Evolutionary conservation across 345 rosid genomes (phyloP), one percentile per base, ranked within the genome.

Genomic region (Euphorbia tirucalli): DNA sequence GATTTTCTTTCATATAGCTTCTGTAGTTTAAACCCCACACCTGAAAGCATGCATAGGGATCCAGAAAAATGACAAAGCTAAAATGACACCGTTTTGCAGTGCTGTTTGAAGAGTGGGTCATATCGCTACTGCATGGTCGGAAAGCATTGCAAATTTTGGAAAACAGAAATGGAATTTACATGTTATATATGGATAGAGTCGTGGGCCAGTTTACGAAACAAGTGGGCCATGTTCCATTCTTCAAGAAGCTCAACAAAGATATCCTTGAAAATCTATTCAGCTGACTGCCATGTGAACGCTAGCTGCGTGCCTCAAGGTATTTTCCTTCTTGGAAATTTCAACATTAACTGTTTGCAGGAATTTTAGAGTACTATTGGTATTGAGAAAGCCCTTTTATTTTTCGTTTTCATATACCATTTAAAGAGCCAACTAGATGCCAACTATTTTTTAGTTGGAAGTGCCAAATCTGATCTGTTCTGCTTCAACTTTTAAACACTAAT

Each of bases 141-240:
- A 87, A 90, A 82, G 86, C 92, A 48, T 68, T 84, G 43, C 85
- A 80, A 64, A 82, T 84, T 46, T 68, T 90, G 85, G 98, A 93
- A 72, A 87, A 72, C 82, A 87, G 96, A 80, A 89, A 82, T 31
- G 91, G 91, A 68, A 85, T 95, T 44, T 88, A 92, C 72, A 81
- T 80, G 65, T 80, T 84, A 6, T 90, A 88, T 90, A 85, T 92
- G 90, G 99, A 95, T 77, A 86, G 94, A 68, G 81, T 92, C 70
- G 72, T 76, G 0, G 92, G 92, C 68, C 82, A 77, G 72, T 84
- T 95, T 83, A 86, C 89, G 39, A 89, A 81, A 77, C 83, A 75
- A 64, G 77, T 88, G 50, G 83, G 82, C 60, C 90, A 82, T 72
- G 75, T 75, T 79, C 58, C 92, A 27, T 73, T 83, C 16, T 73